Evolutionary conservation across 169 alveolate species (phyloP), one percentile per base, ranked within the genome.

Genomic region (Cryptosporidium andersoni): DNA sequence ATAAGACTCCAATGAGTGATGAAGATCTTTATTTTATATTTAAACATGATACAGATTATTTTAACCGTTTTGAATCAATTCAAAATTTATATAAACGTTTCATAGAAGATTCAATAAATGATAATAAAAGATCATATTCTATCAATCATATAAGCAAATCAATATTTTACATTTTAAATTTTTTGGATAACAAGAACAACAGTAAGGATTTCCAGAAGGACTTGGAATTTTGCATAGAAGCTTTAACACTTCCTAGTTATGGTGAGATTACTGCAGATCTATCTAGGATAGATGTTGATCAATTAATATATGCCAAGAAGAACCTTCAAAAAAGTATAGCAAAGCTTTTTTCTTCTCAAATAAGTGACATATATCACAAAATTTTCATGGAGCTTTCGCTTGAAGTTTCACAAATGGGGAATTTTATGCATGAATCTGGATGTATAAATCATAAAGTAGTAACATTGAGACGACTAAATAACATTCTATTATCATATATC

Each of bases 11-110:
- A 88, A 55, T 55, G 25, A 88, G 91, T 1, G 95, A 88, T 37
- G 94, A 89, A 34, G 97, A 94, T 62, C 91, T 93, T n/a, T 89
- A 94, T 34, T 82, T 92, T 66, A 88, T 95, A 49, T 82, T 94
- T 88, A 91, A 92, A 25, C 91, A 91, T 56, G 98, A 95, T 91
- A 89, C 95, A 4, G 98, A 95, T 81, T 91, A 91, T 9, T 89
- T 91, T 67, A 93, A 92, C 74, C 81, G 94, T 49, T 89, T 62
- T 49, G 88, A 89, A 39, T 74, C 81, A 25, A 74, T 88, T 67
- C 74, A 63, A 43, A 81, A 68, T 51, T 58, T 89, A 47, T 89
- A 81, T 51, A 89, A 80, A 81, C 81, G 81, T 16, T 88, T 82
- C 53, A 80, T 89, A 37, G 39, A 47, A 12, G 47, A 64, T 8